These are phyloP conservation scores for Ogataea glucozyma DNA, from an alignment of 805 yeast species.

Conservation along the genomic window DNA sequence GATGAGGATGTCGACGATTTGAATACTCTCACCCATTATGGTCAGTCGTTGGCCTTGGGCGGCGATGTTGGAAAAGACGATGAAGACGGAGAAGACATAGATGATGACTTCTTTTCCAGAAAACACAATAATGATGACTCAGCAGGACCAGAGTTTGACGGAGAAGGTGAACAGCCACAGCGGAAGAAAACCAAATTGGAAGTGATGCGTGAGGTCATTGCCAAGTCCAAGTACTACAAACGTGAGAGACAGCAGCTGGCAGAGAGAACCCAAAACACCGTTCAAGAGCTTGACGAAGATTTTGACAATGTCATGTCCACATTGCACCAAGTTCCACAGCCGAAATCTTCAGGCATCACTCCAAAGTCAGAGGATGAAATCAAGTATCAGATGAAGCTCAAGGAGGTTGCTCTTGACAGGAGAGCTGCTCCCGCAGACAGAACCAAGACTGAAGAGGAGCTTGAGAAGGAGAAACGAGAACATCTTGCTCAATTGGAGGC, in stretches of 20 bases:
- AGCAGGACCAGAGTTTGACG: slow-evolving; percentile 36
- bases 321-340: slow-evolving; percentile 29
- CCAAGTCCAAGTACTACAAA: slow-evolving; percentile 76
- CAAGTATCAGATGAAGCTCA: slow-evolving; percentile 66
- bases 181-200: slow-evolving; percentile 77
- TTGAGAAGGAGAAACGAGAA: slow-evolving; percentile 59
- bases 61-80: slow-evolving; percentile 45
- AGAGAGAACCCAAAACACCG: slow-evolving; percentile 57
- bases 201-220: slow-evolving; percentile 82
- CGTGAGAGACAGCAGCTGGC: slow-evolving; percentile 72
- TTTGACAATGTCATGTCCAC: slow-evolving; percentile 64
- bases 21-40: slow-evolving; percentile 70
- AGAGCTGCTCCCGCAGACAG: slow-evolving; percentile 81
- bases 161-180: slow-evolving; percentile 37
- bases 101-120: slow-evolving; percentile 35
- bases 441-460: slow-evolving; percentile 76
- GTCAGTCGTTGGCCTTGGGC: slow-evolving; percentile 62
- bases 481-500: slow-evolving; percentile 62
- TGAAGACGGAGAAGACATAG: slow-evolving; percentile 42
- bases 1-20: slow-evolving; percentile 47
- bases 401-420: slow-evolving; percentile 66
- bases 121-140: slow-evolving; percentile 31
- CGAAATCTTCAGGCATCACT: slow-evolving; percentile 28
- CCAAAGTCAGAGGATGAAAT: slow-evolving; percentile 44
- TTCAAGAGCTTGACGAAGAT: slow-evolving; percentile 69